Percentiles rank a stretch among this genome's conserved stretches.
Conservation (phyloP, 2,329 filamentous ascomycete genomes). For the Aureobasidium sp. region DNA sequence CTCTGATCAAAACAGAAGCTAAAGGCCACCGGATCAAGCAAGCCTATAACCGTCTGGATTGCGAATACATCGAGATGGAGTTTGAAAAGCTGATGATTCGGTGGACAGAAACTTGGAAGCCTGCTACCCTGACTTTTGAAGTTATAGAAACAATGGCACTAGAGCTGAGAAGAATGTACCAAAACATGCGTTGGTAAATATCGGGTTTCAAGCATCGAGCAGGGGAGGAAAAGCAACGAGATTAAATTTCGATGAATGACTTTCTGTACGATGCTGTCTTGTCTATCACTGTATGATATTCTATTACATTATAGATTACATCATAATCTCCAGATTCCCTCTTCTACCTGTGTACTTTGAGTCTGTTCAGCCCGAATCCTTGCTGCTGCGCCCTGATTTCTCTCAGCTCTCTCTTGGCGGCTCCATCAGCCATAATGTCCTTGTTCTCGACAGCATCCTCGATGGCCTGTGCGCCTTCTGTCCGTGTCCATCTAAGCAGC, state of each 20-base stretch:
- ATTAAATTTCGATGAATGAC: no score
- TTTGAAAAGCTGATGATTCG: background rate
- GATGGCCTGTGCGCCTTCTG: conserved; percentile 24
- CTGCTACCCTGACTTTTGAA: background rate
- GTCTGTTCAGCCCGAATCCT: background rate
- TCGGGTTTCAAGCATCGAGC: no score
- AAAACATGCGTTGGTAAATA: background rate
- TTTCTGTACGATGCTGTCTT: no score
- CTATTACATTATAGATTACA: background rate
- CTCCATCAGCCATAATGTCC: conserved; percentile 30
- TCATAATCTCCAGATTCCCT: background rate
- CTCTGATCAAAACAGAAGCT: no score
- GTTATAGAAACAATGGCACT: background rate
- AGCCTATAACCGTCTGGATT: background rate
- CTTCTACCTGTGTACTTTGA: conserved; percentile 2
- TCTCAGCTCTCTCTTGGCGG: conserved; percentile 31
- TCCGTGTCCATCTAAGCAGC: conserved; percentile 43
- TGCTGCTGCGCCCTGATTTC: background rate
- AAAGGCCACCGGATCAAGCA: background rate
- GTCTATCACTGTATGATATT: background rate
- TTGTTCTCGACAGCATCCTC: conserved; percentile 17
- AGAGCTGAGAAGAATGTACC: background rate
- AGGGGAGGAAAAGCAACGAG: background rate
- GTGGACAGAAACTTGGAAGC: background rate
- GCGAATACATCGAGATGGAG: background rate